phyloP scores from a whole-genome alignment of 208 protist species.

The Polymyxa betae region DNA sequence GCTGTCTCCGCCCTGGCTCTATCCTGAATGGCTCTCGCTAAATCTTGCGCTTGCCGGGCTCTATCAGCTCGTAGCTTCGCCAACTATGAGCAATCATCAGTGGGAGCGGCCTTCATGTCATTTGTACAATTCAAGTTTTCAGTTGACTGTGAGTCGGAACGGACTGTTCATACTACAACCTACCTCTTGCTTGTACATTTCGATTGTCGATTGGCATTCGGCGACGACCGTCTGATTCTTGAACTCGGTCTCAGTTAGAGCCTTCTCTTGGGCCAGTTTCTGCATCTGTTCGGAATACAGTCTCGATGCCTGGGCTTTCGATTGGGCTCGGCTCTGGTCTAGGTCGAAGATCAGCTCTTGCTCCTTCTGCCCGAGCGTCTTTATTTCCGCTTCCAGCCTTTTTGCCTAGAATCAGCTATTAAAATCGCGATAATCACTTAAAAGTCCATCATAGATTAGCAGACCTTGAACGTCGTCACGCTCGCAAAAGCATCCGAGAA shows the following conservation, averaged over 20 bases:
- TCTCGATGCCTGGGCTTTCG: background rate
- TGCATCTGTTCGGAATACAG: background rate
- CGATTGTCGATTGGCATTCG: background rate
- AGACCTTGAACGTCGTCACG: background rate
- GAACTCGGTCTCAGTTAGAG: slow-evolving; percentile 13
- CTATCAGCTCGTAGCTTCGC: background rate
- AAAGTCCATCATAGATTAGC: too few relatives aligned
- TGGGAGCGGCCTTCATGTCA: too few relatives aligned
- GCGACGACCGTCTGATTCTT: background rate
- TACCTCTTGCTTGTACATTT: background rate
- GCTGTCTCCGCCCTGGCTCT: background rate
- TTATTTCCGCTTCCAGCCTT: background rate
- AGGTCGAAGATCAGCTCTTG: background rate
- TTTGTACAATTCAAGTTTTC: too few relatives aligned
- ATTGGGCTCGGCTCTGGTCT: background rate
- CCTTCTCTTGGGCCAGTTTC: background rate
- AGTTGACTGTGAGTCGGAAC: too few relatives aligned
- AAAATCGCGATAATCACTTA: background rate
- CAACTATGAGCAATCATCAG: background rate
- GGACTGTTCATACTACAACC: background rate
- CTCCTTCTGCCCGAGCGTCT: background rate
- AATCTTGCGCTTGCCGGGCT: background rate
- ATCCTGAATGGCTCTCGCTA: background rate
- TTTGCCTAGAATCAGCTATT: background rate
- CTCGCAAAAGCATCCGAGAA: background rate